Conservation (phyloP, 2,329 filamentous ascomycete species). For the Trematosphaeria pertusa region DNA sequence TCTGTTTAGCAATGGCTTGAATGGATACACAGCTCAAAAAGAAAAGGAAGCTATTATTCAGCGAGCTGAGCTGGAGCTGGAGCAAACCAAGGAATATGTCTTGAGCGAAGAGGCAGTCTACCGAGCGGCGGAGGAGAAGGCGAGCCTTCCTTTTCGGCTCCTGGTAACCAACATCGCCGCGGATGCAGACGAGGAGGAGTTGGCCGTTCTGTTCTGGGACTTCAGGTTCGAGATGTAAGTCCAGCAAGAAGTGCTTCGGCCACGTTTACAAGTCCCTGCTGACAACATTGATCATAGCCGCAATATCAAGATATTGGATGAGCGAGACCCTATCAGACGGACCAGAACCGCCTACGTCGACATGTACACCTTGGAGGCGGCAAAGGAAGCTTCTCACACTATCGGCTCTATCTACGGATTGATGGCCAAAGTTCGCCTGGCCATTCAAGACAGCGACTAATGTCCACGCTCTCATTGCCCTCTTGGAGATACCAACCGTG, state of each 20-base stretch:
- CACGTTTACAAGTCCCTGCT: too few species aligned
- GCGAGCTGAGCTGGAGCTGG: constrained; percentile 15
- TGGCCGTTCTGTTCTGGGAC: constrained; percentile 21
- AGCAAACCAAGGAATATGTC: constrained; percentile 14
- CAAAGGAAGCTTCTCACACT: constrained; percentile 20
- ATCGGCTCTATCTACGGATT: constrained; percentile 28
- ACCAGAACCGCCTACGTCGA: constrained; percentile 32
- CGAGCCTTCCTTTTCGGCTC: constrained; percentile 18
- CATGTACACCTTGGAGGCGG: constrained; percentile 22
- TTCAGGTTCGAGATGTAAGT: constrained; percentile 28
- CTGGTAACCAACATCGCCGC: constrained; percentile 38
- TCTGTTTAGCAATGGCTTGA: constrained; percentile 16
- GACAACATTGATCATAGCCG: too few species aligned
- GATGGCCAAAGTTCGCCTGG: constrained; percentile 17
- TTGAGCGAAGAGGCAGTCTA: constrained; percentile 18
- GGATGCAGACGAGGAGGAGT: constrained; percentile 22
- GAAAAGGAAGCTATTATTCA: constrained; percentile 15
- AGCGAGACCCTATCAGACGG: constrained; percentile 25
- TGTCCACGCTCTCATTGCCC: not conserved
- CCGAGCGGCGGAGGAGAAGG: constrained; percentile 14
- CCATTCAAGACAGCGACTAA: constrained; percentile 5
- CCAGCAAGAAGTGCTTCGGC: too few species aligned
- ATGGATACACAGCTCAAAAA: constrained; percentile 13
- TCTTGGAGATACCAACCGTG: too few species aligned
- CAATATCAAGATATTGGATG: constrained; percentile 22